Conservation (phyloP, 2,329 filamentous ascomycete genomes). For the Phialophora tarda region DNA sequence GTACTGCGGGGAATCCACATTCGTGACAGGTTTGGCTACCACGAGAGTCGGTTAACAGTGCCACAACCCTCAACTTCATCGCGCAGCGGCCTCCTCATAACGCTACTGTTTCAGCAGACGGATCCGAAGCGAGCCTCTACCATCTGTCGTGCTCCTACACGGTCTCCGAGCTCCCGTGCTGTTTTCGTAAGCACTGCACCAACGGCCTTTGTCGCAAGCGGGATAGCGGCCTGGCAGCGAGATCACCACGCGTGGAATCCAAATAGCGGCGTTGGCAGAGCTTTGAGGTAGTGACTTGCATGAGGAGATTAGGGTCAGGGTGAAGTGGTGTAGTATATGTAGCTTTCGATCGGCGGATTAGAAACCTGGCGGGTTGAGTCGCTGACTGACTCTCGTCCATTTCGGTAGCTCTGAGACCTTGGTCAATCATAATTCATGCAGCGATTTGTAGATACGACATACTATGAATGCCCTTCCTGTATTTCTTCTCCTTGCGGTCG, state of each 20-base stretch:
- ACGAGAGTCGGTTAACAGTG: not conserved
- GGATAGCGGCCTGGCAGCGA: not conserved
- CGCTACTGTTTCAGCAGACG: not conserved
- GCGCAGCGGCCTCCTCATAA: not conserved
- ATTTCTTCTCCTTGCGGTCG: constrained; percentile 92
- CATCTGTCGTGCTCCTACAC: not conserved
- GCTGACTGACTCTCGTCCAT: constrained; percentile 94
- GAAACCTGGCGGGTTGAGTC: constrained; percentile 93
- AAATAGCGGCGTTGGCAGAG: not conserved
- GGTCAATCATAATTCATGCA: constrained; percentile 19
- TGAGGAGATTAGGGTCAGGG: not conserved
- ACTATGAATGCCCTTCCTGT: constrained; percentile 98
- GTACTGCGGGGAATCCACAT: not conserved
- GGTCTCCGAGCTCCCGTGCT: not conserved
- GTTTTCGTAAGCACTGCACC: not conserved
- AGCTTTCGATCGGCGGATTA: constrained; percentile 47
- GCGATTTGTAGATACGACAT: constrained; percentile 51
- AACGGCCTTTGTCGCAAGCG: not conserved
- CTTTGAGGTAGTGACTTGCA: not conserved
- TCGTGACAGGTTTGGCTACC: not conserved
- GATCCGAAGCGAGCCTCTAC: not conserved
- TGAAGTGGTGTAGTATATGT: not conserved
- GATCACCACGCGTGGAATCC: not conserved
- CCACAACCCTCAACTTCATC: not conserved
- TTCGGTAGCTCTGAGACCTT: constrained; percentile 72